Conservation (phyloP, 2,329 filamentous ascomycete genomes). For the Elsinoe necatrix region DNA sequence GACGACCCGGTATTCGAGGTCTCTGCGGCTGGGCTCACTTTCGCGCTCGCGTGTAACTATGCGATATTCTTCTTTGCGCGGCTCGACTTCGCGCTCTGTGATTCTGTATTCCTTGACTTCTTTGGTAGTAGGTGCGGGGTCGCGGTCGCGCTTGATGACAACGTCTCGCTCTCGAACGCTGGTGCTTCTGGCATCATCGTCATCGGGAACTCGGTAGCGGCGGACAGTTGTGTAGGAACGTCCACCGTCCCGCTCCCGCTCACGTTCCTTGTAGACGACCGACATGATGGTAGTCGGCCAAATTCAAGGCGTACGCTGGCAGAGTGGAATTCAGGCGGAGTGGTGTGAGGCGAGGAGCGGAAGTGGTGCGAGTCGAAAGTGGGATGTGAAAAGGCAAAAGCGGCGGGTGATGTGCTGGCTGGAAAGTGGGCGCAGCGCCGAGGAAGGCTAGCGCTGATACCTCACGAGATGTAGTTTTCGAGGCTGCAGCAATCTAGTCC, state of each 20-base stretch:
- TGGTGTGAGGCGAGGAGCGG: background rate
- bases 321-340: background rate
- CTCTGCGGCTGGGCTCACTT: constrained; percentile 22
- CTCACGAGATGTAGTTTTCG: constrained; percentile 5
- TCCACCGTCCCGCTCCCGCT: constrained; percentile 40
- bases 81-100: constrained; percentile 33
- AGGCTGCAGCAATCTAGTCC: background rate
- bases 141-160: constrained; percentile 35
- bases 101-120: constrained; percentile 27
- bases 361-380: background rate
- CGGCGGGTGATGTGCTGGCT: constrained; percentile 14
- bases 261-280: constrained; percentile 37
- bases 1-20: constrained; percentile 32
- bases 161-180: constrained; percentile 41
- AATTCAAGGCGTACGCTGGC: constrained; percentile 7
- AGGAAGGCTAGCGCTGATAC: constrained; percentile 11
- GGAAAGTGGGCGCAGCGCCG: constrained; percentile 12
- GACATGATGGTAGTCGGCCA: constrained; percentile 30
- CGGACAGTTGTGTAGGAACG: constrained; percentile 47
- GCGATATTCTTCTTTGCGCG: constrained; percentile 27
- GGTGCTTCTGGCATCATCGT: constrained; percentile 24
- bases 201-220: constrained; percentile 50
- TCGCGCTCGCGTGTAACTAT: constrained; percentile 25
- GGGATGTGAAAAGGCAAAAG: constrained; percentile 13
- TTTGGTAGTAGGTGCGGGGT: constrained; percentile 23